Percentiles rank a stretch among this genome's conserved stretches.
Conservation (phyloP, 1,284 basidiomycete genomes). For the Austroboletus novae-zelandiae region DNA sequence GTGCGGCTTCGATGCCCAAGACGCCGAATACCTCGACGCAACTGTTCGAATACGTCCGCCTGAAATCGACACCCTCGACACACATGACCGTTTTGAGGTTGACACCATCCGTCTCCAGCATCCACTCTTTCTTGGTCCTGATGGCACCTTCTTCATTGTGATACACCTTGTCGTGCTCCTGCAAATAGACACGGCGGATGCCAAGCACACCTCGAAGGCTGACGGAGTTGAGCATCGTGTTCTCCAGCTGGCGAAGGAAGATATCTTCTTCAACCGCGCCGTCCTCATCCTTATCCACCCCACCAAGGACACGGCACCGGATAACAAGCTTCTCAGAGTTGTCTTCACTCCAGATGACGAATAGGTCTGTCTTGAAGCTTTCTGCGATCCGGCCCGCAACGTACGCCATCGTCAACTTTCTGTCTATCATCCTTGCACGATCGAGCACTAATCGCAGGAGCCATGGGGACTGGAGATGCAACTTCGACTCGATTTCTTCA, state of each 20-base stretch:
- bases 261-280: conserved; percentile 89
- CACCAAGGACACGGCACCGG: conserved; percentile 91
- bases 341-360: conserved; percentile 99
- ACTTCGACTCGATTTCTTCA: conserved; percentile 89
- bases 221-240: conserved; percentile 96
- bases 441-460: conserved; percentile 95
- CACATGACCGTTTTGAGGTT: conserved; percentile 94
- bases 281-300: conserved; percentile 89
- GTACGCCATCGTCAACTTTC: conserved; percentile 93
- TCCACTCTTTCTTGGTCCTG: conserved; percentile 83
- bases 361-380: conserved; percentile 94
- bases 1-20: conserved; percentile 97
- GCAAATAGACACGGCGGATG: conserved; percentile 93
- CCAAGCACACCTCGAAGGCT: conserved; percentile 89
- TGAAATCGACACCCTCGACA: conserved; percentile 92
- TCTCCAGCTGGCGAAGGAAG: conserved; percentile 94
- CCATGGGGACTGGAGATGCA: conserved; percentile 96
- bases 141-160: conserved; percentile 67
- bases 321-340: conserved; percentile 97
- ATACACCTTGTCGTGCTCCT: conserved; percentile 81
- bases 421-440: conserved; percentile 97
- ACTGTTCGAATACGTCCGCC: conserved; percentile 94
- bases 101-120: conserved; percentile 95
- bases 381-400: conserved; percentile 93
- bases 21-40: conserved; percentile 95